A percentile compares a stretch with the other conserved stretches of the same genome.
These are phyloP conservation scores for Penicillium alfredii DNA, from an alignment of 495 filamentous ascomycete species.

Conservation along the genomic window DNA sequence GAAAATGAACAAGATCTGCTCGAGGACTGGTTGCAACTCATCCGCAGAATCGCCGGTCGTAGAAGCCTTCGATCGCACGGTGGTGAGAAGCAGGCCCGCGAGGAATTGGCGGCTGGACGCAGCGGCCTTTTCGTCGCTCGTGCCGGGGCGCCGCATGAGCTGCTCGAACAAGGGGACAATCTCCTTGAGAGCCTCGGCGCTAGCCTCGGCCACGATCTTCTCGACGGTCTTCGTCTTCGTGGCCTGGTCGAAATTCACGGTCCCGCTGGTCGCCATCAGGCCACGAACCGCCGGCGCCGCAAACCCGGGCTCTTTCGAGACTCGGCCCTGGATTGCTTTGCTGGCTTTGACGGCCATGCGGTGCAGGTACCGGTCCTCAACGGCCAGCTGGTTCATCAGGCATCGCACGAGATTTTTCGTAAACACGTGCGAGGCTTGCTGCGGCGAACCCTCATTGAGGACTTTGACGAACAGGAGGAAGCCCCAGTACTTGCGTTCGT, in stretches of 20 bases:
- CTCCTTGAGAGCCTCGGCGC: constrained; percentile 39
- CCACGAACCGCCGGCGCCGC: constrained; percentile 54
- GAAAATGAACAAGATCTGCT: constrained; percentile 37
- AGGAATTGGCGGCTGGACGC: constrained; percentile 41
- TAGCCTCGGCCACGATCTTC: constrained; percentile 59
- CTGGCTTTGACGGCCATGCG: constrained; percentile 67
- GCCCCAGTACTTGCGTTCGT: constrained; percentile 84
- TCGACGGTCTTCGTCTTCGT: constrained; percentile 89
- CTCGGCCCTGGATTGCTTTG: constrained; percentile 60
- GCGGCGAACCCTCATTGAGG: constrained; percentile 44
- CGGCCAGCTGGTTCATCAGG: constrained; percentile 78
- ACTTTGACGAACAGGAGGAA: constrained; percentile 78
- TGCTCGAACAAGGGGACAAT: constrained; percentile 38
- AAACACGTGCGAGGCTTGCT: constrained; percentile 56
- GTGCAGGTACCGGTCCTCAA: constrained; percentile 81
- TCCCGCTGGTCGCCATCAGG: constrained; percentile 62
- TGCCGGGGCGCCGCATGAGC: constrained; percentile 34
- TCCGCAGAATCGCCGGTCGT: constrained; percentile 29
- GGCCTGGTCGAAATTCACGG: constrained; percentile 74
- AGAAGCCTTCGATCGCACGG: constrained; percentile 37
- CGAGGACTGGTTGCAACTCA: constrained; percentile 27
- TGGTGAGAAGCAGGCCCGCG: constrained; percentile 42
- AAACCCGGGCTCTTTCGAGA: constrained; percentile 55
- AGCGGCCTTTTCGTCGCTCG: constrained; percentile 39
- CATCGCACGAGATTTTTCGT: constrained; percentile 77